Evolutionary conservation across 1,139 yeast genomes (phyloP).

Genomic region (Groenewaldozyma sp.): DNA sequence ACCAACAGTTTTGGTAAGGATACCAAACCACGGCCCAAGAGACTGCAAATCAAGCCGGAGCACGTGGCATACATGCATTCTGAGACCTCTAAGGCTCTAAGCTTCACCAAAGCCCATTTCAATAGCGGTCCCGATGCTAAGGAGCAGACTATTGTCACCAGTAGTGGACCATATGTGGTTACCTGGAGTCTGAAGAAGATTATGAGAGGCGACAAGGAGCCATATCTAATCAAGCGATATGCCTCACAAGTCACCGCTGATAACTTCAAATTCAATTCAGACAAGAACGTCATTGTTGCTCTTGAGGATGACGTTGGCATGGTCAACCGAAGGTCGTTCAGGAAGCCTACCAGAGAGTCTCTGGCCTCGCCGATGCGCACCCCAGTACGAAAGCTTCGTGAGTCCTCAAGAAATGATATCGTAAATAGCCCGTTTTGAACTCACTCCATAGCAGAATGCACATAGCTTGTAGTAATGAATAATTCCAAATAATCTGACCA

Average conservation of each 20-base stretch:
- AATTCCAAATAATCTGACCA: no score
- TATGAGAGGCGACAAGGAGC: slow-evolving; percentile 43
- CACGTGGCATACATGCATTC: slow-evolving; percentile 57
- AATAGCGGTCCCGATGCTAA: slow-evolving; percentile 54
- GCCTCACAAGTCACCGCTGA: slow-evolving; percentile 60
- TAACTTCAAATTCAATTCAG: slow-evolving; percentile 67
- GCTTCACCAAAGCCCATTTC: slow-evolving; percentile 67
- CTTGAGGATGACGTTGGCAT: slow-evolving; percentile 62
- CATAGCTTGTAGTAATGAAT: no score
- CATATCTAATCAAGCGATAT: slow-evolving; percentile 59
- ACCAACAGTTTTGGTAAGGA: slow-evolving; percentile 54
- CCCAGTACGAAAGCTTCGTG: slow-evolving; percentile 17
- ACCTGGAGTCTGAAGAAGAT: slow-evolving; percentile 68
- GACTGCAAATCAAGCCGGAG: slow-evolving; percentile 61
- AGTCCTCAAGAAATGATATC: slow-evolving; percentile 24
- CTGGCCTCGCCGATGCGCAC: slow-evolving; percentile 31
- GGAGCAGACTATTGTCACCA: slow-evolving; percentile 66
- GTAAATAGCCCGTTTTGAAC: slow-evolving; percentile 27
- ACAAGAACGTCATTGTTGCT: slow-evolving; percentile 60
- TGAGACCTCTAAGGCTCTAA: slow-evolving; percentile 42
- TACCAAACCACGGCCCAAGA: slow-evolving; percentile 59
- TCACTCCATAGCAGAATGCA: background rate
- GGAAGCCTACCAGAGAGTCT: slow-evolving; percentile 44
- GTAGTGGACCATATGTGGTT: slow-evolving; percentile 72
- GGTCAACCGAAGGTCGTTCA: slow-evolving; percentile 50